Percentiles rank a stretch among this genome's conserved stretches.
Evolutionary conservation across 108 stramenopile species (phyloP).

Genomic region (Craspedostauros australis): DNA sequence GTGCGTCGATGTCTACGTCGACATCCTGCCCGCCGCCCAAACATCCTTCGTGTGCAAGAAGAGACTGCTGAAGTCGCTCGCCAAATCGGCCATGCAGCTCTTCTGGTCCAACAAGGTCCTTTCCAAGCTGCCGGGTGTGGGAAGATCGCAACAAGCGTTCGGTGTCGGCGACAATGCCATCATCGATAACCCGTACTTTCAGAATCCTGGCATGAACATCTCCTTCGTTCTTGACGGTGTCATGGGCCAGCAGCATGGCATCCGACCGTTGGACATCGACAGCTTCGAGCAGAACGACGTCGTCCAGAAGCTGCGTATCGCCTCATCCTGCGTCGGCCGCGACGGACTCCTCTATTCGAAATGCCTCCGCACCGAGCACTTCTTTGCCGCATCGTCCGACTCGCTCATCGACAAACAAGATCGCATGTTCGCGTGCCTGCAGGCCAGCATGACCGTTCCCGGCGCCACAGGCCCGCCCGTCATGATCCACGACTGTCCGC

Average conservation of each 20-base stretch:
- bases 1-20: conserved; percentile 75
- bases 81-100: too few species aligned
- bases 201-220: conserved; percentile 59
- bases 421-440: conserved; percentile 71
- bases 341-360: conserved; percentile 40
- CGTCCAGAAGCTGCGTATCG: conserved; percentile 56
- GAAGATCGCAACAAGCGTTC: too few species aligned
- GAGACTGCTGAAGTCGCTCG: conserved; percentile 21
- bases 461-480: conserved; percentile 71
- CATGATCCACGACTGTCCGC: conserved; percentile 4
- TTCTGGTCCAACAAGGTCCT: too few species aligned
- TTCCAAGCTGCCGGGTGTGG: too few species aligned
- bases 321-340: conserved; percentile 46
- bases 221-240: conserved; percentile 69
- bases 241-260: conserved; percentile 56
- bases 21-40: conserved; percentile 57
- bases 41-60: conserved; percentile 60
- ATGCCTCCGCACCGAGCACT: conserved; percentile 58
- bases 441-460: conserved; percentile 80
- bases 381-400: conserved; percentile 39
- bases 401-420: background rate
- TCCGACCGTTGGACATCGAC: conserved; percentile 72
- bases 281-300: conserved; percentile 53
- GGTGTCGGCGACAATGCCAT: too few species aligned
- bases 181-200: too few species aligned